A percentile compares a stretch with the other conserved stretches of the same genome.
These are phyloP conservation scores for Solanum appendiculatum DNA, from an alignment of 257 asterid species.

Conservation along the genomic window DNA sequence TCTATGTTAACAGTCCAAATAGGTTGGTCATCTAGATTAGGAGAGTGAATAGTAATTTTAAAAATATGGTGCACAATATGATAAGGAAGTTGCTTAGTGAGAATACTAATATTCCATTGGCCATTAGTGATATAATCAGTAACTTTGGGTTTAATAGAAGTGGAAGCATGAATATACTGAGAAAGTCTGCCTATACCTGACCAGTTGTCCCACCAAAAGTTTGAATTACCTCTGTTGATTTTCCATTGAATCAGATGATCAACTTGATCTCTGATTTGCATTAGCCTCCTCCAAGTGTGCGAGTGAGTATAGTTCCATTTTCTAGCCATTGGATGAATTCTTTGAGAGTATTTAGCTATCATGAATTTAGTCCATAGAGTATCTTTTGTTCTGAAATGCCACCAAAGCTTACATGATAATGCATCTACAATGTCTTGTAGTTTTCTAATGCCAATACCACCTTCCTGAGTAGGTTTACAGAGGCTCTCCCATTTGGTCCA, in stretches of 20 bases:
- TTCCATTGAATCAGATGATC: background rate
- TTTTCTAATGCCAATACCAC: background rate
- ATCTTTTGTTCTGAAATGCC: background rate
- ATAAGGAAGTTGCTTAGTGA: too few relatives aligned
- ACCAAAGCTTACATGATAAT: background rate
- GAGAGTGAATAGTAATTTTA: too few relatives aligned
- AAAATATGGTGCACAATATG: too few relatives aligned
- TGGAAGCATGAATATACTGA: too few relatives aligned
- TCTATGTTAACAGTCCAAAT: too few relatives aligned
- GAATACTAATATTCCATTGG: too few relatives aligned
- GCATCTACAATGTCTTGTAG: background rate
- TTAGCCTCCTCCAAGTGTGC: background rate
- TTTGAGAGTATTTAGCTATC: background rate
- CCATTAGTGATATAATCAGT: too few relatives aligned
- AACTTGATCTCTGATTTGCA: background rate
- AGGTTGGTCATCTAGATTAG: too few relatives aligned
- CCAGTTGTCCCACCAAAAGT: too few relatives aligned
- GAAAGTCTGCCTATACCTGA: too few relatives aligned
- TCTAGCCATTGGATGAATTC: background rate
- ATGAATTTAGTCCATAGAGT: background rate
- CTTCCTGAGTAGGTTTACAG: background rate
- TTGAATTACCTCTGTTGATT: too few relatives aligned
- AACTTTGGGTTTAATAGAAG: too few relatives aligned
- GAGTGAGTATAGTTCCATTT: background rate
- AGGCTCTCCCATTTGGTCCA: background rate